Evolutionary conservation across 106 monocot species (phyloP), one percentile per base, ranked within the genome.

Genomic region (Apostasia shenzhenica): DNA sequence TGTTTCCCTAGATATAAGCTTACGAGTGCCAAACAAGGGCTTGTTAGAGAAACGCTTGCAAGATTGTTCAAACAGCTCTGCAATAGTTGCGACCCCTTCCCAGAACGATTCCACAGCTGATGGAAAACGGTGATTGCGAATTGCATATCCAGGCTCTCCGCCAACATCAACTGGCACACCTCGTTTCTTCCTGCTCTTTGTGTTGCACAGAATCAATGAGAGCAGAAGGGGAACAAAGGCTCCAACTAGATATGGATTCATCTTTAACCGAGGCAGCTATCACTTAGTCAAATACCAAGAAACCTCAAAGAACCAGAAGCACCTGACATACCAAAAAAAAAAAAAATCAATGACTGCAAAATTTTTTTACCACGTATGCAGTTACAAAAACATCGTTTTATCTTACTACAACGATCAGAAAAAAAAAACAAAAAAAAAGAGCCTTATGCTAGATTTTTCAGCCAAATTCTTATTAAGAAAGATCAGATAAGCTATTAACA

Each of bases 1-100:
- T 4, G 50, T 75, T 67, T 99, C 99, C 68, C 75, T 85, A 4
- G 88, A 37, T 58, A 99, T 81, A 11, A 93, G 76, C 75, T 87
- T 83, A 41, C 99, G 81, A 12, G 93, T 64, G 8, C 99, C 99
- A 56, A 99, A 68, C 38, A 90, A 73, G 9, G 58, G 73, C 67
- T 82, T 88, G 59, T 80, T 51, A 0, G 78, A 48, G 59, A 71
- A 85, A 49, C 10, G 50, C 56, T 93, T 85, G 75, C 99, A 93
- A 1, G 99, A 83, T 5, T 84, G 72, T 69, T 93, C 99, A 55
- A 99, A 99, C 37, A 99, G 79, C 59, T 90, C 81, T 1, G 99
- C 79, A 44, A 99, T 81, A 7, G 99, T 99, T 14, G 71, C 46
- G 47, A 99, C 72, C 43, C 90, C 93, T 55, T 90, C 87, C 99